Evolutionary conservation across 1,139 yeast genomes (phyloP), one percentile per base, ranked within the genome.

Genomic region (Eremothecium coryli): DNA sequence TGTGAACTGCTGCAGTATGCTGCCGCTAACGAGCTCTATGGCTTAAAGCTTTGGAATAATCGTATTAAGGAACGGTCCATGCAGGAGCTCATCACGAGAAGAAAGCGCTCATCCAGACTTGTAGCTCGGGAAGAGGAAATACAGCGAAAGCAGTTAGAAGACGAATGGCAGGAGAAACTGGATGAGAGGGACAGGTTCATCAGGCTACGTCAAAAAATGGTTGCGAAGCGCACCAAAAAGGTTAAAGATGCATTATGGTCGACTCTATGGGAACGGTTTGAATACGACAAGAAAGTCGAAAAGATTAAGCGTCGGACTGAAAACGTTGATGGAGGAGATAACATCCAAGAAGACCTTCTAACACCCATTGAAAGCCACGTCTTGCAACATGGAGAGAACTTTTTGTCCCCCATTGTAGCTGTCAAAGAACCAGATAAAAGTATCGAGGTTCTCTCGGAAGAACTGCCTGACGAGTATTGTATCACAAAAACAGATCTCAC

Each of bases 71-170:
- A 47, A 13, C 43, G 45, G 23, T 45, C 52, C 5, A 47, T 55
- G 45, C 52, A 48, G 9, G 50, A 43, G 24, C 38, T 57, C 23
- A 31, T 57, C 32, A 46, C 44, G 4, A 46, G 54, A 35, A 45
- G 60, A 24, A 56, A 57, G 29, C 41, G 60, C 26, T 57, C 61
- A 1, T 49, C 60, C 2, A 46, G 60, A 37, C 36, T 57, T 11
- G 53, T 54, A 2, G 60, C 58, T 1, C 46, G 50, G 14, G 58
- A 56, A 24, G 57, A 54, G 28, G 58, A 54, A 22, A 43, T 46
- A 5, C 50, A 48, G 32, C 50, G 49, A 20, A 49, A 46, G 36
- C 58, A 48, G 14, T 30, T 49, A 8, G 58, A 48, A 31, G 42
- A 46, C 25, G 37, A 43, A n/a, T 48, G 54, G 43, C 34, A 40